phyloP scores from a whole-genome alignment of 2,329 filamentous ascomycete species.

The Diaporthe sp. region DNA sequence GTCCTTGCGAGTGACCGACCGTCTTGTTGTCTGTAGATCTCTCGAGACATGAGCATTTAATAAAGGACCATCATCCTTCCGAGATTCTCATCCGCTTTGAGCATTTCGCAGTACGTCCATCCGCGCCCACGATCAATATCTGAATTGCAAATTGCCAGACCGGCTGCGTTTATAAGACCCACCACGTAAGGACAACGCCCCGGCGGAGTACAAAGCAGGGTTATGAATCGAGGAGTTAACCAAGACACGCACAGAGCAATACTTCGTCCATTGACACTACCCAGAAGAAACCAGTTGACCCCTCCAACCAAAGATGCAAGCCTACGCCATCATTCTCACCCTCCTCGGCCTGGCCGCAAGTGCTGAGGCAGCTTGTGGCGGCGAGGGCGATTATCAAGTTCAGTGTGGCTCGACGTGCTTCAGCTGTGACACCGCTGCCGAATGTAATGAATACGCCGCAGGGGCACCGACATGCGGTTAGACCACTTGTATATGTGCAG shows the following conservation, averaged over 20 bases:
- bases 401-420: constrained; percentile 5
- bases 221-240: neutral
- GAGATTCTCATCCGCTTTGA: neutral
- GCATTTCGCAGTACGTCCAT: neutral
- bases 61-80: neutral
- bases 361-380: neutral
- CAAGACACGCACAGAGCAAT: neutral
- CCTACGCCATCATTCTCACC: constrained; percentile 9
- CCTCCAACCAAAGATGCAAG: neutral
- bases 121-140: neutral
- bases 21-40: neutral
- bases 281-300: too few species aligned
- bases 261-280: neutral
- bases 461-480: neutral
- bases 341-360: neutral
- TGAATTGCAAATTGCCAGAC: neutral
- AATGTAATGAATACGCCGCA: neutral
- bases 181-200: neutral
- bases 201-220: neutral
- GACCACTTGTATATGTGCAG: too few species aligned
- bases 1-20: neutral
- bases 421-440: neutral
- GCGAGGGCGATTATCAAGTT: neutral
- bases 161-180: neutral
- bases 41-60: neutral